Conservation (phyloP, 768 basidiomycete genomes). For the Termitomyces heimii region DNA sequence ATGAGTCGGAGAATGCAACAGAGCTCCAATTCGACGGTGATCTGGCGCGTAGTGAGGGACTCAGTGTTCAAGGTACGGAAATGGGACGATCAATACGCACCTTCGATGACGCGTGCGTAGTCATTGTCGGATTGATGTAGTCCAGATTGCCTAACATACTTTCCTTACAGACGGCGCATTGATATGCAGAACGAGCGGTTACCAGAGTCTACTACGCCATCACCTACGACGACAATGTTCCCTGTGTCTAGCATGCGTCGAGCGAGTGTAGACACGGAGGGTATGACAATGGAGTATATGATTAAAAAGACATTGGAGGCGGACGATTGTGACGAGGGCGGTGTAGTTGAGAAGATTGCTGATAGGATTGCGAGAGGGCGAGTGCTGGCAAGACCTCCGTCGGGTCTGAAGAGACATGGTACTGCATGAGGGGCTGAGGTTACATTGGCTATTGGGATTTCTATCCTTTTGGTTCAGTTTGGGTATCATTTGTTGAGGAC, state of each 20-base stretch:
- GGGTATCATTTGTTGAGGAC: not conserved
- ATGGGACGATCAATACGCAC: constrained; percentile 57
- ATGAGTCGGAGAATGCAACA: constrained; percentile 74
- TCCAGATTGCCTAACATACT: not conserved
- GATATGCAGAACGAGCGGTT: constrained; percentile 74
- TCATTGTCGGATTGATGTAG: not conserved
- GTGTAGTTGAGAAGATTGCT: constrained; percentile 54
- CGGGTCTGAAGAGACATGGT: constrained; percentile 58
- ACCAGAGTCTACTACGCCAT: constrained; percentile 43
- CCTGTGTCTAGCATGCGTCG: constrained; percentile 61
- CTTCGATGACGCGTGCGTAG: constrained; percentile 70
- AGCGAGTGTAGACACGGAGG: constrained; percentile 33
- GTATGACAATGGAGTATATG: constrained; percentile 56
- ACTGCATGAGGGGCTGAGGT: constrained; percentile 31
- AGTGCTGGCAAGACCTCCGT: constrained; percentile 36
- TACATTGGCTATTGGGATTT: not conserved
- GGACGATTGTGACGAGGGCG: constrained; percentile 42
- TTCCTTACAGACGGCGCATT: constrained; percentile 50
- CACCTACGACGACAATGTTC: constrained; percentile 36
- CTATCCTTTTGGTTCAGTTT: not conserved
- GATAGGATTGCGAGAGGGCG: constrained; percentile 55
- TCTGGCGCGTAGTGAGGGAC: constrained; percentile 35
- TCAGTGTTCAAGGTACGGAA: constrained; percentile 56
- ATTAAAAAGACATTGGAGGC: constrained; percentile 61
- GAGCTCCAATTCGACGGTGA: constrained; percentile 45